phyloP scores from a whole-genome alignment of 2,329 filamentous ascomycete genomes.

The Ophiosphaerella herpotricha region DNA sequence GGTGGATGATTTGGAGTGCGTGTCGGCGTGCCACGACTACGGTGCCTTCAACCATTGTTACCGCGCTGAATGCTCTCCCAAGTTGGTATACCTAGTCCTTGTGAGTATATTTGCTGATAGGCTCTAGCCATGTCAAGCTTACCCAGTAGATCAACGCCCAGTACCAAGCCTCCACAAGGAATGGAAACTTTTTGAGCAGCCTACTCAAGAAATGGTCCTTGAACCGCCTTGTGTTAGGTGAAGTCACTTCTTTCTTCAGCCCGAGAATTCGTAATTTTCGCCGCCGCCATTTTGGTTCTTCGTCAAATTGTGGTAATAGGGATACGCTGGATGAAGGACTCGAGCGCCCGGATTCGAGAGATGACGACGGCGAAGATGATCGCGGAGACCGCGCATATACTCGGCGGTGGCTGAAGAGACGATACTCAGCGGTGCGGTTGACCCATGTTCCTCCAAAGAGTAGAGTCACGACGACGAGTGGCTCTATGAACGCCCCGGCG shows the following conservation, averaged over 20 bases:
- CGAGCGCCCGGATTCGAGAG: slow-evolving; percentile 47
- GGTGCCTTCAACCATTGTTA: slow-evolving; percentile 70
- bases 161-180: slow-evolving; percentile 76
- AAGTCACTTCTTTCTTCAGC: slow-evolving; percentile 55
- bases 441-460: slow-evolving; percentile 66
- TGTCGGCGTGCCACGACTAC: slow-evolving; percentile 71
- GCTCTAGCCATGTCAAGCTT: slow-evolving; percentile 35
- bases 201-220: slow-evolving; percentile 65
- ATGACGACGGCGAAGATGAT: slow-evolving; percentile 46
- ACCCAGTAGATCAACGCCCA: slow-evolving; percentile 80
- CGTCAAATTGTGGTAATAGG: slow-evolving; percentile 47
- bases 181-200: slow-evolving; percentile 69
- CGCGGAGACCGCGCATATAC: slow-evolving; percentile 28
- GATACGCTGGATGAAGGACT: slow-evolving; percentile 51
- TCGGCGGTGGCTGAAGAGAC: slow-evolving; percentile 38
- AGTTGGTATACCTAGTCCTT: slow-evolving; percentile 69
- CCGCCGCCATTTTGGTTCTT: slow-evolving; percentile 53
- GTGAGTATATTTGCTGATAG: neutral
- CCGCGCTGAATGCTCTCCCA: slow-evolving; percentile 71
- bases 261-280: slow-evolving; percentile 55
- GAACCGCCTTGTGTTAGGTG: slow-evolving; percentile 67
- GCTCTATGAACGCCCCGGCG: slow-evolving; percentile 63
- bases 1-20: slow-evolving; percentile 67
- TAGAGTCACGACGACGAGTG: slow-evolving; percentile 63
- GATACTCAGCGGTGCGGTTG: slow-evolving; percentile 57